phyloP scores from a whole-genome alignment of 768 basidiomycete genomes.

The Rhodotorula taiwanensis region DNA sequence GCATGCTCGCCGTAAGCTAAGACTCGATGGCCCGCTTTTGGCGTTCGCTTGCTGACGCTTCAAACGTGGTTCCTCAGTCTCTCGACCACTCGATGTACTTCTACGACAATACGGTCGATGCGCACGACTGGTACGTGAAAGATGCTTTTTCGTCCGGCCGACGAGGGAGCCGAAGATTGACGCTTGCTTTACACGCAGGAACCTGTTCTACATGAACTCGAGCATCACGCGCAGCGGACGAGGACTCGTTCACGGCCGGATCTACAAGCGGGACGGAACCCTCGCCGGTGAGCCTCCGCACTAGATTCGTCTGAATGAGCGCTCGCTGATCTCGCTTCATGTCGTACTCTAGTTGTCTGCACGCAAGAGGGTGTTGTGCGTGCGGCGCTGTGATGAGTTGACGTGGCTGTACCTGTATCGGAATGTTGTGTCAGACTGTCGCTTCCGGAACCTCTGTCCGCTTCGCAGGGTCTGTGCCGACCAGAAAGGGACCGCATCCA shows the following conservation, averaged over 20 bases:
- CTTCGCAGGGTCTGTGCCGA: too few species aligned
- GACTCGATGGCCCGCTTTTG: not conserved
- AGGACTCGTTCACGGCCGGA: conserved; percentile 34
- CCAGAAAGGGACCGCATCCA: too few species aligned
- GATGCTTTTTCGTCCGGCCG: not conserved
- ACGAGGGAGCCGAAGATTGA: not conserved
- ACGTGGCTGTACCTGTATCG: too few species aligned
- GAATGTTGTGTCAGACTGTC: too few species aligned
- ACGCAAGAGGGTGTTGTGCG: conserved; percentile 36
- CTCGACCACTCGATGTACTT: conserved; percentile 39
- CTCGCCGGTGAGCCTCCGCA: conserved; percentile 26
- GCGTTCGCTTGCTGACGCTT: not conserved
- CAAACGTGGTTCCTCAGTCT: conserved; percentile 5
- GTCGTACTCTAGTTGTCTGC: not conserved
- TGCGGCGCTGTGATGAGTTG: conserved; percentile 16
- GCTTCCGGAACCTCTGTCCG: too few species aligned
- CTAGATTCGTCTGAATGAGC: conserved; percentile 16
- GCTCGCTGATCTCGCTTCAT: not conserved
- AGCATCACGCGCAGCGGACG: conserved; percentile 30
- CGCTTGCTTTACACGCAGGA: not conserved
- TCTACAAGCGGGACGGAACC: conserved; percentile 38
- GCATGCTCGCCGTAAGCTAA: conserved; percentile 41
- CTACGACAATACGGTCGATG: conserved; percentile 33
- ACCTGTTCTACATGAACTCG: conserved; percentile 37
- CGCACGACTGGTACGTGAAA: conserved; percentile 30